Evolutionary conservation across 2,329 filamentous ascomycete genomes (phyloP).

Genomic region (Dothideomycetes sp.): DNA sequence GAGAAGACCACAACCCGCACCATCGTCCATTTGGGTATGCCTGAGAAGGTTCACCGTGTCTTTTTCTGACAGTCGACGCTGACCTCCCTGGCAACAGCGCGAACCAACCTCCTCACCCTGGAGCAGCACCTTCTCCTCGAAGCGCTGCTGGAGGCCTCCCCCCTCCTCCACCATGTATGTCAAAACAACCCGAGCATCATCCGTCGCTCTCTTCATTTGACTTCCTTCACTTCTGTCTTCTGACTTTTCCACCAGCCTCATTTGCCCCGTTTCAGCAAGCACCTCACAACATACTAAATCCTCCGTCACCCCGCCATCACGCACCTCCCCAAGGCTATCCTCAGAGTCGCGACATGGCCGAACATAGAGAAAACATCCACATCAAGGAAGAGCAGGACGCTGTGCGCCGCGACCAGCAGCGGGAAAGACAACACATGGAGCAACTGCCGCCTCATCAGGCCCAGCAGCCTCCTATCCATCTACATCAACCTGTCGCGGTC

Average conservation of each 20-base stretch:
- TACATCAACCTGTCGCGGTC: conserved; percentile 84
- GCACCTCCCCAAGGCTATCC: conserved; percentile 27
- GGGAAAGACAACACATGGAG: conserved; percentile 55
- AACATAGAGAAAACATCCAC: conserved; percentile 41
- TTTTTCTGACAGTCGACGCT: not conserved
- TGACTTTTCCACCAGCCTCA: conserved; percentile 23
- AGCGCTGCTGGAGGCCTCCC: conserved; percentile 23
- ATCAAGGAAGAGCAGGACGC: conserved; percentile 53
- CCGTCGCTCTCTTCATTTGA: not conserved
- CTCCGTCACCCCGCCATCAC: conserved; percentile 34
- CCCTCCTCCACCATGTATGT: conserved; percentile 18
- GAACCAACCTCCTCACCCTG: conserved; percentile 22
- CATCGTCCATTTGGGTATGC: conserved; percentile 6
- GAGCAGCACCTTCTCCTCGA: conserved; percentile 26
- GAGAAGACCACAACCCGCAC: conserved; percentile 8
- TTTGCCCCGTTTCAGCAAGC: conserved; percentile 35
- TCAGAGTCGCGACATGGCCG: conserved; percentile 36
- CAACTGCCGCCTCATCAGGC: conserved; percentile 73
- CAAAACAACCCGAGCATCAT: not conserved
- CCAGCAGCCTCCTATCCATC: conserved; percentile 76
- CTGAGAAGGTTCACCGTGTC: not conserved
- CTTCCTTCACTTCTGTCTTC: not conserved
- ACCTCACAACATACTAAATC: conserved; percentile 37
- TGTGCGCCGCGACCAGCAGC: conserved; percentile 36
- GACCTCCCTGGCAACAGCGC: not conserved